Base-by-base conservation (phyloP, 2,329 filamentous ascomycete species). In the Emmonsia crescens region DNA sequence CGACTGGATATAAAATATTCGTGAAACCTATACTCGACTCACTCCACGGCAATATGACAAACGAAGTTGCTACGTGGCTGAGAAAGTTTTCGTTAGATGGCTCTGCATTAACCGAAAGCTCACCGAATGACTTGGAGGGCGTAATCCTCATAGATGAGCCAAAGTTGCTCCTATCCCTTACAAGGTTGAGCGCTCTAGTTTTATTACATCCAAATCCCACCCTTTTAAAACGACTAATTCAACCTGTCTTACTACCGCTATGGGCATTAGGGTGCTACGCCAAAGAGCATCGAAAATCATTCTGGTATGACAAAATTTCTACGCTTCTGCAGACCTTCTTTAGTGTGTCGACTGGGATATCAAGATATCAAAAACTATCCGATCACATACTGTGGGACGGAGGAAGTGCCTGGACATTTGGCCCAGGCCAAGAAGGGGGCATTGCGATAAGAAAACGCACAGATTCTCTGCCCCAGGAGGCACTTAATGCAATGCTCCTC, bases 161-260 rank as follows among this genome's bases (percentile, higher is more conserved):
- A 14, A 66, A 67, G n/a, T 60, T 77, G 21, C 42, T 66, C 0
- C 57, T 73, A 27, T 72, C 74, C 5, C 46, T 78, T 21, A 63
- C 73, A 36, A 72, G 76, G 55, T 57, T 78, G n/a, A 66, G 65
- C 40, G 70, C 66, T 6, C 63, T 78, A n/a, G 67, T 71, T 8
- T 63, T 76, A 29, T 73, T 76, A 40, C 76, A 77, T 64, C 76
- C 76, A 19, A 77, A 77, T 60, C 76, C 76, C 19, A 71, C 73
- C 4, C 70, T 78, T 19, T 73, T 77, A 21, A 77, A 76, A 62
- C 71, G 76, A 57, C 65, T 77, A 8, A 66, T 78, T 2, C 70
- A 71, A 49, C 75, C 75, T 3, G 69, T 76, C 29, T 66, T 78
- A 40, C 67, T 77, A 27, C 74, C 76, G 5, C 68, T 78, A 3